These are phyloP conservation scores for Arabidopsis lyrata DNA, from an alignment of 441 rosid genomes.

Conservation along the genomic window DNA sequence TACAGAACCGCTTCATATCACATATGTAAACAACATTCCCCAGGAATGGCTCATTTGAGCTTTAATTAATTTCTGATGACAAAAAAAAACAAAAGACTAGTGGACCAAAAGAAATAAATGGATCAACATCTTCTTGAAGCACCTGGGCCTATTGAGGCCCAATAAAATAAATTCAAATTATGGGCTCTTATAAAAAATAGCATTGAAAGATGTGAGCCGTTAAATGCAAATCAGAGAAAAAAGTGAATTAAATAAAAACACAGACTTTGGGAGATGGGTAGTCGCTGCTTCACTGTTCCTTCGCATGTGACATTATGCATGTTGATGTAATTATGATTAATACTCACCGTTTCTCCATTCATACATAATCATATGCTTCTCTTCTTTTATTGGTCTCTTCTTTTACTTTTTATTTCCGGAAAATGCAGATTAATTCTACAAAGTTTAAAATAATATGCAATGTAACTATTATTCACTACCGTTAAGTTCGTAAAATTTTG, in stretches of 20 bases:
- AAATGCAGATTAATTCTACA: no score
- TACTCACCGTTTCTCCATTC: no score
- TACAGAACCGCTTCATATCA: no score
- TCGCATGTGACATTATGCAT: not conserved
- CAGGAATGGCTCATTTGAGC: no score
- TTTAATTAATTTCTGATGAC: no score
- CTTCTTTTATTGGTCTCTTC: not conserved
- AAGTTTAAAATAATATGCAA: no score
- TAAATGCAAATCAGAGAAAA: not conserved
- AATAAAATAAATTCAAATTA: not conserved
- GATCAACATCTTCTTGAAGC: not conserved
- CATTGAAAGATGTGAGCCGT: not conserved
- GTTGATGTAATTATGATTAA: not conserved
- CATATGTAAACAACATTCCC: no score
- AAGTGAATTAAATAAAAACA: not conserved
- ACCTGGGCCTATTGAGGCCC: not conserved
- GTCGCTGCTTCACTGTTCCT: not conserved
- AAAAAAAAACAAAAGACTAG: not conserved
- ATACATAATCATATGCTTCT: not conserved
- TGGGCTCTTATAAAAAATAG: not conserved
- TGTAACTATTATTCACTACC: no score
- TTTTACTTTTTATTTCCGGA: no score
- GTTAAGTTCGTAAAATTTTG: no score
- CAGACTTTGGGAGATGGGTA: not conserved
- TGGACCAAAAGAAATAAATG: not conserved